phyloP scores from a whole-genome alignment of 2,329 filamentous ascomycete genomes.

The Cytospora paraplurivora region DNA sequence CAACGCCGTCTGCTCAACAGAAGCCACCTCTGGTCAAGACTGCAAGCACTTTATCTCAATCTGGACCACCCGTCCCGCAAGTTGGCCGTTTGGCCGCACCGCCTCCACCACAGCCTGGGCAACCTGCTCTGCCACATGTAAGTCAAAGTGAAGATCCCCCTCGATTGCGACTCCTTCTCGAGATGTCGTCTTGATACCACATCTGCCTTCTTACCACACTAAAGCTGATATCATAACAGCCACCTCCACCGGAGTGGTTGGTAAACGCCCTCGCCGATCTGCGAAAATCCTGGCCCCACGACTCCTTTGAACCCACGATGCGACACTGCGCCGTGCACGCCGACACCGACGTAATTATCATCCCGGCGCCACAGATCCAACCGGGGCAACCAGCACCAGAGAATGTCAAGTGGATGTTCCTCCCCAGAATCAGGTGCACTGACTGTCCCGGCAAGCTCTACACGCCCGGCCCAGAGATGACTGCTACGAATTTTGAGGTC shows the following conservation, averaged over 20 bases:
- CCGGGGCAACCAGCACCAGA: conserved; percentile 55
- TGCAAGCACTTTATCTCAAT: conserved; percentile 27
- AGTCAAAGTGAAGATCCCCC: conserved; percentile 41
- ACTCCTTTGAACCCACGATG: conserved; percentile 89
- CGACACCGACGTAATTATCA: conserved; percentile 65
- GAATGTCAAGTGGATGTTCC: conserved; percentile 75
- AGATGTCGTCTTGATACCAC: conserved; percentile 10
- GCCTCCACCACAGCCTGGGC: conserved; percentile 60
- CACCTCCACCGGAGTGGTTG: conserved; percentile 86
- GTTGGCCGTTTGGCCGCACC: conserved; percentile 71
- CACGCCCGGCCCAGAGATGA: conserved; percentile 82
- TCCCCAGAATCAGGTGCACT: conserved; percentile 86
- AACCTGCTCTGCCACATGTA: conserved; percentile 62
- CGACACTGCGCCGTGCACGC: conserved; percentile 81
- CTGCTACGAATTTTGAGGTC: conserved; percentile 88
- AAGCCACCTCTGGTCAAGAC: conserved; percentile 27
- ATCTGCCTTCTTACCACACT: conserved; percentile 31
- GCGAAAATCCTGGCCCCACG: conserved; percentile 70
- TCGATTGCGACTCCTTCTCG: conserved; percentile 28
- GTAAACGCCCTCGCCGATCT: conserved; percentile 71
- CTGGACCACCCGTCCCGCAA: conserved; percentile 44
- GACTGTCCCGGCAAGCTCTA: conserved; percentile 96
- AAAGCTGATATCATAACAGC: conserved; percentile 52
- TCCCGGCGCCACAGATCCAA: conserved; percentile 46
- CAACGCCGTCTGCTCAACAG: conserved; percentile 42